Evolutionary conservation across 805 yeast species (phyloP).

Genomic region (Candida hungchunana): DNA sequence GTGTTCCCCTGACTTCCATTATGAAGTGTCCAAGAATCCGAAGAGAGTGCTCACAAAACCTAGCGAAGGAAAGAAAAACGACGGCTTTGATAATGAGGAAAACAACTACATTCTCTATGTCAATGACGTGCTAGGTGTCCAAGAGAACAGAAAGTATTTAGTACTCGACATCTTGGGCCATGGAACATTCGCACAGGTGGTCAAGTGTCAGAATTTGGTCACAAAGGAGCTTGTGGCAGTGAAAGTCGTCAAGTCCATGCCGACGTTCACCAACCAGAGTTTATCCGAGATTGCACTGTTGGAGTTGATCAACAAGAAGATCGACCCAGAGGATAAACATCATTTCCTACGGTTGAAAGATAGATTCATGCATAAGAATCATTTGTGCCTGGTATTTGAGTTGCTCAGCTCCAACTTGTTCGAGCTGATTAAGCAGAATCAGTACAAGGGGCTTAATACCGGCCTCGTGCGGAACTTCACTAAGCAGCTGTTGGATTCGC

Average conservation of each 20-base stretch:
- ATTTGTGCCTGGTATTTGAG: slow-evolving; percentile 90
- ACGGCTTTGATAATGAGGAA: slow-evolving; percentile 84
- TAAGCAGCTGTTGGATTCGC: slow-evolving; percentile 74
- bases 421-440: slow-evolving; percentile 88
- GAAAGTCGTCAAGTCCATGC: slow-evolving; percentile 87
- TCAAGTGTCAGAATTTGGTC: slow-evolving; percentile 73
- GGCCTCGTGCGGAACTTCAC: slow-evolving; percentile 75
- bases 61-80: slow-evolving; percentile 71
- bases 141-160: slow-evolving; percentile 79
- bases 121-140: slow-evolving; percentile 85
- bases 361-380: slow-evolving; percentile 88
- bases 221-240: slow-evolving; percentile 85
- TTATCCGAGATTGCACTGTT: slow-evolving; percentile 84
- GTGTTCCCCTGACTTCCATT: slow-evolving; percentile 81
- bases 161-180: slow-evolving; percentile 90
- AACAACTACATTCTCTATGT: slow-evolving; percentile 91
- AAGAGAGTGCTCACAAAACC: slow-evolving; percentile 91
- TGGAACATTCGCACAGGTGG: slow-evolving; percentile 98
- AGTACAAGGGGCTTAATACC: slow-evolving; percentile 84
- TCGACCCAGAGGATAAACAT: slow-evolving; percentile 67
- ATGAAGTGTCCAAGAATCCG: slow-evolving; percentile 83
- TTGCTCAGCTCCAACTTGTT: slow-evolving; percentile 81
- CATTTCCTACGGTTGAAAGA: slow-evolving; percentile 78
- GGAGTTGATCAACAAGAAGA: slow-evolving; percentile 70
- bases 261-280: slow-evolving; percentile 88